A percentile compares a stretch with the other conserved stretches of the same genome.
Conservation (phyloP, 1,284 basidiomycete genomes). For the Rhizoctonia solani region DNA sequence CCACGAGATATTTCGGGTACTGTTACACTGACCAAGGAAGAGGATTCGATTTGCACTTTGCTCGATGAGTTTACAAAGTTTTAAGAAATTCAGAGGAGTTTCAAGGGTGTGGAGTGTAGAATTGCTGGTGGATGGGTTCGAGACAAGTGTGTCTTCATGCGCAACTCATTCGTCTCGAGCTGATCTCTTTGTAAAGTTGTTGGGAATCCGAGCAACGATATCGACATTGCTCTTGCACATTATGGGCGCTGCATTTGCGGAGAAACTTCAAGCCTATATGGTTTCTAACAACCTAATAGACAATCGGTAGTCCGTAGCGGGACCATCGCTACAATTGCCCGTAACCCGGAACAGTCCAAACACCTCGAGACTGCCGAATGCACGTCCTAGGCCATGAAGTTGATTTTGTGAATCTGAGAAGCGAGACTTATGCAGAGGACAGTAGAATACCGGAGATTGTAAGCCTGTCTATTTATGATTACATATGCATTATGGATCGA, state of each 20-base stretch:
- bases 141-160: slow-evolving; percentile 79
- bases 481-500: not conserved
- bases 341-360: slow-evolving; percentile 97
- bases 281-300: slow-evolving; percentile 46
- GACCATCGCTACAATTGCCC: slow-evolving; percentile 72
- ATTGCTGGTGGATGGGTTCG: slow-evolving; percentile 97
- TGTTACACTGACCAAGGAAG: slow-evolving; percentile 56
- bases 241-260: slow-evolving; percentile 90
- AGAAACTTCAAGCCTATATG: slow-evolving; percentile 74
- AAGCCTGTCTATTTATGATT: slow-evolving; percentile 44
- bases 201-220: slow-evolving; percentile 86
- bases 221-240: slow-evolving; percentile 91
- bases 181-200: slow-evolving; percentile 58
- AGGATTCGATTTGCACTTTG: slow-evolving; percentile 63
- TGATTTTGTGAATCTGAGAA: slow-evolving; percentile 94
- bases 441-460: slow-evolving; percentile 92
- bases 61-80: slow-evolving; percentile 66
- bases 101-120: slow-evolving; percentile 68
- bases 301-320: slow-evolving; percentile 7
- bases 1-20: slow-evolving; percentile 36
- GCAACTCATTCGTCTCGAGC: slow-evolving; percentile 32
- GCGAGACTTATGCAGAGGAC: slow-evolving; percentile 85
- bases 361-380: slow-evolving; percentile 97
- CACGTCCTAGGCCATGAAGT: slow-evolving; percentile 82
- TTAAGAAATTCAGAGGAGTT: slow-evolving; percentile 50